A percentile compares a stretch with the other conserved stretches of the same genome.
Conservation (phyloP, 768 basidiomycete species). For the Termitomyces sp. region DNA sequence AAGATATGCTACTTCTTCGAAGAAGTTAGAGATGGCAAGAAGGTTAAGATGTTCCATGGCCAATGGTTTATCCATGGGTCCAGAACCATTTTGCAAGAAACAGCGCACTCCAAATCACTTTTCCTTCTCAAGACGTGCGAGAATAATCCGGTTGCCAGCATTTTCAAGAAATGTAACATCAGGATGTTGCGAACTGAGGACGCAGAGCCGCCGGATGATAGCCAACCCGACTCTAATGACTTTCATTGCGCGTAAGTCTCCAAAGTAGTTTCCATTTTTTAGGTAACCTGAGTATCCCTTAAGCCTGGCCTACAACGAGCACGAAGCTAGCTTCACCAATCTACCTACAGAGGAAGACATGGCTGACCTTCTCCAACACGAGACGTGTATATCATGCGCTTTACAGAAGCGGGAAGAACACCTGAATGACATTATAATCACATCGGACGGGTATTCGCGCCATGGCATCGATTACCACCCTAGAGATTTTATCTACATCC, state of each 20-base stretch:
- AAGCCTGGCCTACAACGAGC: constrained; percentile 52
- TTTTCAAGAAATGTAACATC: constrained; percentile 57
- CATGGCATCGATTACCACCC: constrained; percentile 49
- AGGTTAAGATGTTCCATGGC: constrained; percentile 57
- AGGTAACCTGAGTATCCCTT: neutral
- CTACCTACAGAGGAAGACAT: constrained; percentile 32
- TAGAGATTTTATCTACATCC: constrained; percentile 61
- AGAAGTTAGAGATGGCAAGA: constrained; percentile 17
- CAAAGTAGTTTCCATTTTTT: neutral
- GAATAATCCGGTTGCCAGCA: constrained; percentile 49
- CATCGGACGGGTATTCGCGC: constrained; percentile 34
- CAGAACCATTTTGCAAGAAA: constrained; percentile 64
- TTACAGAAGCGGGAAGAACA: constrained; percentile 24
- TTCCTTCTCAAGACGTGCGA: constrained; percentile 57
- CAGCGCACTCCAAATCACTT: constrained; percentile 58
- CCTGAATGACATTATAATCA: constrained; percentile 19
- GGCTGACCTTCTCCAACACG: constrained; percentile 22
- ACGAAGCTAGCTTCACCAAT: constrained; percentile 42
- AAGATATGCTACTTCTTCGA: constrained; percentile 65
- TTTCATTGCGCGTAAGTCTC: constrained; percentile 56
- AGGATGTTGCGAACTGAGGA: constrained; percentile 36
- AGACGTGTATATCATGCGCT: constrained; percentile 52
- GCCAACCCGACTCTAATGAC: constrained; percentile 33
- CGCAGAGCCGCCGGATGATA: constrained; percentile 45
- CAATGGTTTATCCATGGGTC: constrained; percentile 70